Percentiles rank a stretch among this genome's conserved stretches.
Evolutionary conservation across 371 early-diverging fungal genomes (phyloP).

Genomic region (Rhizopus delemar): DNA sequence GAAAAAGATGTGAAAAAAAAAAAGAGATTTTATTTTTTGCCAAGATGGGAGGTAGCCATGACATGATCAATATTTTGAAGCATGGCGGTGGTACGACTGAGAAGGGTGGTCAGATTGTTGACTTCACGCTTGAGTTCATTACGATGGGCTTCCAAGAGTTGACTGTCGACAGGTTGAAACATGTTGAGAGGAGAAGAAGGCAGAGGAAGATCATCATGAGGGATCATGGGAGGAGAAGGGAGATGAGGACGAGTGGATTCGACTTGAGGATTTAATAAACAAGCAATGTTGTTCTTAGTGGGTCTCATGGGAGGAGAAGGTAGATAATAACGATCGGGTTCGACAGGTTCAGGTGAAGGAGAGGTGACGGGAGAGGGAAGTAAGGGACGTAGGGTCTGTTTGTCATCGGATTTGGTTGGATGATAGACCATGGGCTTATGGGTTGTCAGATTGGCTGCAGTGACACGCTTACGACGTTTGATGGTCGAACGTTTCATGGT

Average conservation of each 20-base stretch:
- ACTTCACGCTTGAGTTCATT: conserved; percentile 66
- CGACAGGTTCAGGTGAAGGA: conserved; percentile 34
- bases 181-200: not conserved
- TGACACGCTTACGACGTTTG: conserved; percentile 55
- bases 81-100: conserved; percentile 63
- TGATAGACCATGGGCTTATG: conserved; percentile 18
- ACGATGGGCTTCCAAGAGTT: conserved; percentile 15
- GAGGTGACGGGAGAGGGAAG: conserved; percentile 20
- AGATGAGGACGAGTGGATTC: conserved; percentile 28
- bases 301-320: conserved; percentile 48
- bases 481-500: conserved; percentile 59
- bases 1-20: conserved; percentile 6
- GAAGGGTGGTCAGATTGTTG: conserved; percentile 54
- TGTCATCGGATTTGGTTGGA: conserved; percentile 18
- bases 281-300: conserved; percentile 34
- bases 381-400: conserved; percentile 30
- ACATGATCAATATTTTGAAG: conserved; percentile 63
- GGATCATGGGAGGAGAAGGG: conserved; percentile 41
- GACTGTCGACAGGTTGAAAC: not conserved
- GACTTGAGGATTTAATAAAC: conserved; percentile 35
- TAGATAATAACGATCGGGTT: conserved; percentile 36
- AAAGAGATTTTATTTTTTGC: conserved; percentile 5
- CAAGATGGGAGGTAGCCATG: conserved; percentile 21
- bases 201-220: conserved; percentile 29
- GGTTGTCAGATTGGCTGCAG: conserved; percentile 27